Evolutionary conservation across 2,329 filamentous ascomycete genomes (phyloP).

Genomic region (Ascochyta pisi): DNA sequence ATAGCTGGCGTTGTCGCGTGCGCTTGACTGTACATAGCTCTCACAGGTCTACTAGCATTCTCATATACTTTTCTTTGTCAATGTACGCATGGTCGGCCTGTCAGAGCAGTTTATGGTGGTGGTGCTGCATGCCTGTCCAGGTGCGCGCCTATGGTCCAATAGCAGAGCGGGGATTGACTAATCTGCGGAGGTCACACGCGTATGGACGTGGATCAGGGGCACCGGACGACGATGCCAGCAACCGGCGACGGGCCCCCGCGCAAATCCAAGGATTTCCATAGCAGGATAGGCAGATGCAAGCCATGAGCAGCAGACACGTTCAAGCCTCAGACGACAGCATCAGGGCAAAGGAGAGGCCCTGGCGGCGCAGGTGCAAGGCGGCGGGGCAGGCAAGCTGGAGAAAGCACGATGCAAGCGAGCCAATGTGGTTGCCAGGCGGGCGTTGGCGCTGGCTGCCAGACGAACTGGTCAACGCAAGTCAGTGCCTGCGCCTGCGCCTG

Average conservation of each 20-base stretch:
- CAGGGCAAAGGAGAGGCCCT: not conserved
- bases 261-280: not conserved
- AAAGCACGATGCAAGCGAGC: conserved; percentile 36
- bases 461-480: not conserved
- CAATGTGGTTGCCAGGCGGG: conserved; percentile 32
- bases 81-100: not conserved
- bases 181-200: conserved; percentile 15
- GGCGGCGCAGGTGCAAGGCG: conserved; percentile 18
- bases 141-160: conserved; percentile 9
- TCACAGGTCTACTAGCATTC: conserved; percentile 2
- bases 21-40: conserved; percentile 8
- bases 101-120: no score
- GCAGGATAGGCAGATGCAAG: not conserved
- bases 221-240: not conserved
- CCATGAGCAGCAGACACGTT: not conserved
- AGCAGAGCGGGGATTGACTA: conserved; percentile 7
- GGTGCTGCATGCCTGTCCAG: no score
- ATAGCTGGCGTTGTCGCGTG: conserved; percentile 12
- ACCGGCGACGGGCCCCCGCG: not conserved
- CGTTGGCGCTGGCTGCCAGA: conserved; percentile 12
- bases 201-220: conserved; percentile 15
- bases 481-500: not conserved
- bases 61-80: not conserved
- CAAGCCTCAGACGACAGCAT: conserved; percentile 1
- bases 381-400: conserved; percentile 25